Conservation (phyloP, 2,329 filamentous ascomycete species). For the Cladosporium sp. region DNA sequence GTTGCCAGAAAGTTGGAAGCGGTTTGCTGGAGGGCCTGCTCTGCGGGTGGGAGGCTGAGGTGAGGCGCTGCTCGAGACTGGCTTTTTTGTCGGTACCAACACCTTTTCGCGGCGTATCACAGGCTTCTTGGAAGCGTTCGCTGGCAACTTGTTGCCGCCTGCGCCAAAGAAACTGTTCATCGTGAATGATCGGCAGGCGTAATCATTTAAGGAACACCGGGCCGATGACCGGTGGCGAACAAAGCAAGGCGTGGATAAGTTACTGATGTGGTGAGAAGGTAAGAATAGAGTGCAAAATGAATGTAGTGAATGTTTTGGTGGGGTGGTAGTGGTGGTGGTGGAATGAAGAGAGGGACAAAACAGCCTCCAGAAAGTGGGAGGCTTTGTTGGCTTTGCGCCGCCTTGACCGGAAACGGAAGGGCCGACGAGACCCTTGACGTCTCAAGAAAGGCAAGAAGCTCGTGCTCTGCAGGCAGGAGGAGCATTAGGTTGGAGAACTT, state of each 20-base stretch:
- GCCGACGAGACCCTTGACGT: too few species aligned
- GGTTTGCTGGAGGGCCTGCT: conserved; percentile 15
- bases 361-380: background rate
- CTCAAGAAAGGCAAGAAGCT: too few species aligned
- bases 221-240: background rate
- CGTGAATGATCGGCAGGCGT: background rate
- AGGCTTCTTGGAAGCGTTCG: conserved; percentile 18
- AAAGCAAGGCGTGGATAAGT: too few species aligned
- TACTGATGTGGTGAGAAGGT: background rate
- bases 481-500: too few species aligned
- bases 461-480: too few species aligned
- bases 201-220: background rate
- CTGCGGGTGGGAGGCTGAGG: conserved; percentile 11
- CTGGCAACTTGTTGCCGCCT: conserved; percentile 15
- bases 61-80: conserved; percentile 10
- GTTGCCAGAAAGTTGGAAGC: conserved; percentile 23
- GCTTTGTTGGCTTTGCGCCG: conserved; percentile 1
- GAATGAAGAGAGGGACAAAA: background rate
- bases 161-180: conserved; percentile 8
- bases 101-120: conserved; percentile 24
- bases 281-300: conserved; percentile 2
- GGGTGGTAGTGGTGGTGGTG: background rate
- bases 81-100: conserved; percentile 20
- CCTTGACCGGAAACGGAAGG: too few species aligned
- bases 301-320: background rate